These are phyloP conservation scores for Calocybe gangraenosa DNA, from an alignment of 768 basidiomycete genomes.

Conservation along the genomic window DNA sequence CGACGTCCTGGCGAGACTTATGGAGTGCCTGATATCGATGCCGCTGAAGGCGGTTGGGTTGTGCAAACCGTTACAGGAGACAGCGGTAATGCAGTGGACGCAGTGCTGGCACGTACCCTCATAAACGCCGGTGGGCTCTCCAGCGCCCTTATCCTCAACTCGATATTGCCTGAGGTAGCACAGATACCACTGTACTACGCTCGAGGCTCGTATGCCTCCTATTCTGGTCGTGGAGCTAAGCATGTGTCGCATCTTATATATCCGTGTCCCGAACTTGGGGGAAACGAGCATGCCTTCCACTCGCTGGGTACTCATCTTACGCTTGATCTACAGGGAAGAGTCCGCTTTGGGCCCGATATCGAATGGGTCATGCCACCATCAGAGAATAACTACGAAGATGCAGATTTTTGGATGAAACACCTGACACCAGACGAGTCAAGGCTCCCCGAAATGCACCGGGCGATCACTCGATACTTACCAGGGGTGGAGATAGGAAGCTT, in stretches of 20 bases:
- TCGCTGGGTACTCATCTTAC: constrained; percentile 92
- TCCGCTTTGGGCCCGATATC: constrained; percentile 91
- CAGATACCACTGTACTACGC: constrained; percentile 77
- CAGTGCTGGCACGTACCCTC: constrained; percentile 68
- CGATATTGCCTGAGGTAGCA: constrained; percentile 50
- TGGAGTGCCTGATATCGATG: constrained; percentile 23
- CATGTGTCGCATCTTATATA: constrained; percentile 79
- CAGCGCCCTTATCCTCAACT: constrained; percentile 66
- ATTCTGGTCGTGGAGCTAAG: constrained; percentile 72
- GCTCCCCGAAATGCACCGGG: constrained; percentile 60
- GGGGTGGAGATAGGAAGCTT: constrained; percentile 55
- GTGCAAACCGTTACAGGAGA: constrained; percentile 71
- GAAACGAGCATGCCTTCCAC: constrained; percentile 62
- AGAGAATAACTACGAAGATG: constrained; percentile 37
- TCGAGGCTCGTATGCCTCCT: constrained; percentile 84
- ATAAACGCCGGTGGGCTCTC: constrained; percentile 84
- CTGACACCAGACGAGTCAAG: constrained; percentile 61
- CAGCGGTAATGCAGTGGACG: constrained; percentile 40
- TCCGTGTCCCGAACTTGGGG: constrained; percentile 74
- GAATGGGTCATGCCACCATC: constrained; percentile 72
- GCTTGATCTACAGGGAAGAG: constrained; percentile 76
- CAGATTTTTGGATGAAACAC: constrained; percentile 74
- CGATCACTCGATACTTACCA: constrained; percentile 74
- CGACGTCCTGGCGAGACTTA: constrained; percentile 18
- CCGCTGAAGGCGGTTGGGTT: constrained; percentile 72